Conservation (phyloP, 1,284 basidiomycete genomes). For the Puccinia triticina region DNA sequence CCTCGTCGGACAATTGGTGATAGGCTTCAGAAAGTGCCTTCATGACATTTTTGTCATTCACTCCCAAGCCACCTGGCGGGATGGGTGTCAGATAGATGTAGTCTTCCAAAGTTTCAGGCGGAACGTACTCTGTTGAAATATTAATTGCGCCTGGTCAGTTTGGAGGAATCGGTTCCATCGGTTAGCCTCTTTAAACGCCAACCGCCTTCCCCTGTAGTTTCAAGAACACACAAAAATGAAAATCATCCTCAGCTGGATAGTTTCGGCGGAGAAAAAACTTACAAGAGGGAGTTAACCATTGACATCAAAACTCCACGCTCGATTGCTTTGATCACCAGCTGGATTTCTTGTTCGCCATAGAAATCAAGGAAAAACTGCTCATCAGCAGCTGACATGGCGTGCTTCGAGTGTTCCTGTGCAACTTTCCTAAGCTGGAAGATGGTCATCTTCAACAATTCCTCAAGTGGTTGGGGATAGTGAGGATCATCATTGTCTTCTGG, state of each 20-base stretch:
- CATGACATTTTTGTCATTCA: too few species aligned
- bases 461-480: background rate
- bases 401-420: background rate
- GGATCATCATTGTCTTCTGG: background rate
- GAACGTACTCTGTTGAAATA: background rate
- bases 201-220: background rate
- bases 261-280: too few species aligned
- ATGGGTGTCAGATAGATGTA: too few species aligned
- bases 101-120: too few species aligned
- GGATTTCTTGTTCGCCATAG: background rate
- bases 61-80: background rate
- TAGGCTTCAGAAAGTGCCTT: too few species aligned
- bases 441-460: background rate
- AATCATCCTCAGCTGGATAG: too few species aligned
- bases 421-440: background rate
- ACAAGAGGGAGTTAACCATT: background rate
- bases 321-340: background rate
- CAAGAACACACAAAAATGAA: too few species aligned
- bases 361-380: slow-evolving; percentile 2
- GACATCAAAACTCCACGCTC: background rate
- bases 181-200: background rate
- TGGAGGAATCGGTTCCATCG: slow-evolving; percentile 1
- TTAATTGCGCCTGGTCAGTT: background rate
- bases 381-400: background rate
- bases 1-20: too few species aligned